Percentiles rank a stretch among this genome's conserved stretches.
Evolutionary conservation across 495 filamentous ascomycete species (phyloP).

Genomic region (Opeltia flavorubescens): DNA sequence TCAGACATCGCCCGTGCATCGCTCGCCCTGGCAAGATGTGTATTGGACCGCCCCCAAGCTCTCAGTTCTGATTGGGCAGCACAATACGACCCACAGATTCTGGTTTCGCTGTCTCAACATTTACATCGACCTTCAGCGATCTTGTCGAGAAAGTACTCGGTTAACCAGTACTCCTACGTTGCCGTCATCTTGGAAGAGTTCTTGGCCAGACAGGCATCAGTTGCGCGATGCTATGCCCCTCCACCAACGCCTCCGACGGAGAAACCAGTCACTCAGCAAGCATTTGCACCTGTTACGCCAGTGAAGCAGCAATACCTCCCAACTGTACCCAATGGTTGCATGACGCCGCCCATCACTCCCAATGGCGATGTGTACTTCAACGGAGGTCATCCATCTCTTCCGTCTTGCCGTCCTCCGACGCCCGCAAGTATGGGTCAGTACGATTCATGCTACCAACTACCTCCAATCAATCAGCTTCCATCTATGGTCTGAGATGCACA

Average conservation of each 20-base stretch:
- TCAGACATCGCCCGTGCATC: conserved; percentile 83
- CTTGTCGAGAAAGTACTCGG: conserved; percentile 76
- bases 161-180: conserved; percentile 64
- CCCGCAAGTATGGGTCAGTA: conserved; percentile 6
- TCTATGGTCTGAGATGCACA: conserved; percentile 6
- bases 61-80: conserved; percentile 66
- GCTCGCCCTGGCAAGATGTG: conserved; percentile 71
- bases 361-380: conserved; percentile 49
- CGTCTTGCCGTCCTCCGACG: conserved; percentile 7
- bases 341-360: conserved; percentile 94
- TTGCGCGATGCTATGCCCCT: conserved; percentile 41
- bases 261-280: conserved; percentile 37
- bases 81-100: conserved; percentile 60
- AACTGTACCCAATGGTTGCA: conserved; percentile 62
- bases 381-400: conserved; percentile 2
- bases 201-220: conserved; percentile 66
- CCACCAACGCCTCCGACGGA: conserved; percentile 60
- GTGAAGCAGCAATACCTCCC: conserved; percentile 59
- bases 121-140: conserved; percentile 78
- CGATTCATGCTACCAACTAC: conserved; percentile 3
- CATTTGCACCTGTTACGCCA: conserved; percentile 58
- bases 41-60: conserved; percentile 66
- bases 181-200: conserved; percentile 73
- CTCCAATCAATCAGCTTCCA: conserved; percentile 8
- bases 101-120: conserved; percentile 74